Percentiles rank a stretch among this genome's conserved stretches.
These are phyloP conservation scores for Metschnikowia borealis DNA, from an alignment of 805 yeast species.

Conservation along the genomic window DNA sequence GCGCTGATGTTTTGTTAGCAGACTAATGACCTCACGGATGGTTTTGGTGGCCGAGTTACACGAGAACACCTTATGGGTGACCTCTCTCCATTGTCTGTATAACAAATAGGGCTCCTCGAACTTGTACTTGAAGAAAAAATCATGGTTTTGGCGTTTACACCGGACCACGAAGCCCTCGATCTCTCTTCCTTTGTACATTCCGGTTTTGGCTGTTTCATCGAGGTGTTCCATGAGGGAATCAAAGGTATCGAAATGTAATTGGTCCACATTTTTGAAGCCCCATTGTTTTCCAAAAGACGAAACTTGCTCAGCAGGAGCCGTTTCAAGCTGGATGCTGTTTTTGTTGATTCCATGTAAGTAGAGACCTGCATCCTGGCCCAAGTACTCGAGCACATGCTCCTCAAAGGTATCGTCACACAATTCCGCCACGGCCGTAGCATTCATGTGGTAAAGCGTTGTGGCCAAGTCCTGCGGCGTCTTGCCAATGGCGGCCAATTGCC, in stretches of 20 bases:
- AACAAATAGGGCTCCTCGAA: slow-evolving; percentile 92
- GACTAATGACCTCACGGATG: slow-evolving; percentile 31
- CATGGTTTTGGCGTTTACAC: slow-evolving; percentile 40
- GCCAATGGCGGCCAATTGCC: slow-evolving; percentile 45
- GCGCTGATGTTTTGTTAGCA: slow-evolving; percentile 42
- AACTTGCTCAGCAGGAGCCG: slow-evolving; percentile 62
- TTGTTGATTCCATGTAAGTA: slow-evolving; percentile 85
- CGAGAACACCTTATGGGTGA: slow-evolving; percentile 56
- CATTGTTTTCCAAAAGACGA: slow-evolving; percentile 54
- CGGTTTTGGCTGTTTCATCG: slow-evolving; percentile 55
- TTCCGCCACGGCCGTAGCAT: slow-evolving; percentile 86
- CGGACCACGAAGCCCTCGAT: slow-evolving; percentile 94
- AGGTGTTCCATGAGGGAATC: slow-evolving; percentile 47
- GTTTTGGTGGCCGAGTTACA: slow-evolving; percentile 22
- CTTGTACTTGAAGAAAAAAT: slow-evolving; percentile 85
- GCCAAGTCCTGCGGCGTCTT: slow-evolving; percentile 53
- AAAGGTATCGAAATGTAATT: slow-evolving; percentile 35
- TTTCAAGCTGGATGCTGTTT: slow-evolving; percentile 59
- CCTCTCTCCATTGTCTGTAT: slow-evolving; percentile 89
- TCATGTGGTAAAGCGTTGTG: slow-evolving; percentile 40
- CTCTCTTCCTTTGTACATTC: slow-evolving; percentile 66
- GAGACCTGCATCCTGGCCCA: slow-evolving; percentile 65
- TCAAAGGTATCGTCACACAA: slow-evolving; percentile 90
- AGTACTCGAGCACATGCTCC: slow-evolving; percentile 84
- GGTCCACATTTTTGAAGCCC: slow-evolving; percentile 67